Conservation (phyloP, 163 green algal species). For the Trebouxia gelatinosa region DNA sequence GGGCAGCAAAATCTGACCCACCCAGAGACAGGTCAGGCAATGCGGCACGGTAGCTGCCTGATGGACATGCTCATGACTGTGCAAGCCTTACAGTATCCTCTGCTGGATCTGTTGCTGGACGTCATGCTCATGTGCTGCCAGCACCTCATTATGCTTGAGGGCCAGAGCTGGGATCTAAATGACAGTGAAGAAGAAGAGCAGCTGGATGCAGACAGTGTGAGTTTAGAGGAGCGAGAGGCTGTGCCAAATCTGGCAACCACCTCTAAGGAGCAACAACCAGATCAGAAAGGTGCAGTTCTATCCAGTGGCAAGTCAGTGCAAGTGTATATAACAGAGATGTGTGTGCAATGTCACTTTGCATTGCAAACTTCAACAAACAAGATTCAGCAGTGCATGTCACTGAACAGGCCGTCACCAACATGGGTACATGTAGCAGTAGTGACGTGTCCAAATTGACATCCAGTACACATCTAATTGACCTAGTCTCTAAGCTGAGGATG, state of each 20-base stretch:
- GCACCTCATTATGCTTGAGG: slow-evolving; percentile 28
- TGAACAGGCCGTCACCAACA: too few relatives aligned
- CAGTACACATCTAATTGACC: too few relatives aligned
- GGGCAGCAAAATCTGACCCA: slow-evolving; percentile 4
- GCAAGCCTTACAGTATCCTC: slow-evolving; percentile 53
- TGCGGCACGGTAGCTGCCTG: slow-evolving; percentile 44
- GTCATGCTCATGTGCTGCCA: slow-evolving; percentile 54
- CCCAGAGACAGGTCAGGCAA: not conserved
- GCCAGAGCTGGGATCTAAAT: slow-evolving; percentile 26
- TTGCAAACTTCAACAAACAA: too few relatives aligned
- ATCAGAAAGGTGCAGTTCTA: not conserved
- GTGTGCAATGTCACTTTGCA: too few relatives aligned
- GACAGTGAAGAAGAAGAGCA: slow-evolving; percentile 24
- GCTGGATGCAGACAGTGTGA: slow-evolving; percentile 6
- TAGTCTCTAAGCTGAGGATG: too few relatives aligned
- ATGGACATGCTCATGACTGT: slow-evolving; percentile 66
- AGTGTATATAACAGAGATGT: too few relatives aligned
- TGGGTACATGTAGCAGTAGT: too few relatives aligned
- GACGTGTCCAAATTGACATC: too few relatives aligned
- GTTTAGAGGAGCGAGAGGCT: not conserved
- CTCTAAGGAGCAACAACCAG: not conserved
- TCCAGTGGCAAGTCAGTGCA: too few relatives aligned
- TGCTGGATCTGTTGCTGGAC: slow-evolving; percentile 66
- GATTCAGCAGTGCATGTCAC: too few relatives aligned
- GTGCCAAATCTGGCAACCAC: not conserved